phyloP scores from a whole-genome alignment of 768 basidiomycete species.

The Trametes gibbosa region DNA sequence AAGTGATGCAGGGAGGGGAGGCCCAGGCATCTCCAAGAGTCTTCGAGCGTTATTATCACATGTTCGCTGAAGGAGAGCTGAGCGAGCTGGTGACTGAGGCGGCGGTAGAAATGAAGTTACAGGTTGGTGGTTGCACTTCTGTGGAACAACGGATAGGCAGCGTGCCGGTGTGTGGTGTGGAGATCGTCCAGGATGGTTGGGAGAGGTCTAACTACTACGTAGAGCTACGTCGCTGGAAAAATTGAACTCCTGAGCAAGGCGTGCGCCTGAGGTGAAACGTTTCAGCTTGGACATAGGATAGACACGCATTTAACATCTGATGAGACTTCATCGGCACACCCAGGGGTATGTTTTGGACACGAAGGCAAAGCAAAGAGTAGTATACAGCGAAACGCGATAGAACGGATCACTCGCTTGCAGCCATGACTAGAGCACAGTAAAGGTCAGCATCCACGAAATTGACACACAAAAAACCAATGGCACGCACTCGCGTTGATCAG shows the following conservation, averaged over 20 bases:
- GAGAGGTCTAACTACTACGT: constrained; percentile 88
- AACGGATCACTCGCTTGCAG: constrained; percentile 71
- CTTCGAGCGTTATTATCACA: constrained; percentile 93
- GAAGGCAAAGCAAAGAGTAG: constrained; percentile 21
- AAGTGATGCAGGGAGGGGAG: neutral
- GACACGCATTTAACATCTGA: neutral
- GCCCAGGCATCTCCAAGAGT: constrained; percentile 37
- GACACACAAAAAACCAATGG: constrained; percentile 1
- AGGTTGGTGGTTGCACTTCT: constrained; percentile 40
- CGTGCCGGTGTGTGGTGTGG: constrained; percentile 43
- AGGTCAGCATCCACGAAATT: constrained; percentile 5
- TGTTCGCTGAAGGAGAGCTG: constrained; percentile 87
- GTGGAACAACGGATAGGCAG: neutral
- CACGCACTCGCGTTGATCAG: constrained; percentile 94
- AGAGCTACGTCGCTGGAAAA: constrained; percentile 65
- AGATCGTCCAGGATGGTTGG: constrained; percentile 76
- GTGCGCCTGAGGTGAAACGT: no score
- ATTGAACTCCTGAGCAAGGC: constrained; percentile 16
- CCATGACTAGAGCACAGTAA: constrained; percentile 63
- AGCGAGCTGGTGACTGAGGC: constrained; percentile 57
- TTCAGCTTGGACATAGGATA: no score
- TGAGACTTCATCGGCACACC: constrained; percentile 4
- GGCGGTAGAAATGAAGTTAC: constrained; percentile 52
- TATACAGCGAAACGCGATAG: constrained; percentile 33
- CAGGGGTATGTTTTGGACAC: constrained; percentile 11